Conservation (phyloP, 768 basidiomycete species). For the Lactifluus subvellereus region DNA sequence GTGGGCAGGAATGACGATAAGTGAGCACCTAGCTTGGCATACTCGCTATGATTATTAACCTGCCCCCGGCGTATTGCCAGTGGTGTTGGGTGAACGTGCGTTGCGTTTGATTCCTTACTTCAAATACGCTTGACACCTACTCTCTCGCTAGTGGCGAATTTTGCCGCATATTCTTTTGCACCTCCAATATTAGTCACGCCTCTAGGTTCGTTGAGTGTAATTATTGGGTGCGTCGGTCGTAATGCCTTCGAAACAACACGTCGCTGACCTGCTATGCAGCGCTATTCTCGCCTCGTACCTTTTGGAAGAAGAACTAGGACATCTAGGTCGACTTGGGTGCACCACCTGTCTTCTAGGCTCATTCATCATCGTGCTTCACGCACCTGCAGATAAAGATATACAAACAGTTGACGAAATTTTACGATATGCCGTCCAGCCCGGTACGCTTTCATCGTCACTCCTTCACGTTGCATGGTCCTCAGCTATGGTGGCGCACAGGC, state of each 20-base stretch:
- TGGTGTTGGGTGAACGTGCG: slow-evolving; percentile 88
- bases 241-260: slow-evolving; percentile 1
- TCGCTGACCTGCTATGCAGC: slow-evolving; percentile 35
- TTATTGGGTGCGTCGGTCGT: slow-evolving; percentile 71
- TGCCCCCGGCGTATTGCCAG: slow-evolving; percentile 36
- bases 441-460: slow-evolving; percentile 38
- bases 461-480: not conserved
- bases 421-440: slow-evolving; percentile 87
- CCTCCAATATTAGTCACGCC: slow-evolving; percentile 98
- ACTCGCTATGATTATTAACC: not conserved
- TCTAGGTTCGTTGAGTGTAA: slow-evolving; percentile 90
- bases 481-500: slow-evolving; percentile 40
- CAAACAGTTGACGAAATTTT: slow-evolving; percentile 92
- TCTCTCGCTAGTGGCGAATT: slow-evolving; percentile 60
- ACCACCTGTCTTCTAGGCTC: slow-evolving; percentile 81
- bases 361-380: slow-evolving; percentile 91
- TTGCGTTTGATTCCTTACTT: slow-evolving; percentile 3
- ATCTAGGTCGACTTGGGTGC: slow-evolving; percentile 85
- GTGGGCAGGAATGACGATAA: slow-evolving; percentile 93
- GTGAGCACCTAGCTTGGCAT: slow-evolving; percentile 45
- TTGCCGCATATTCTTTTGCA: slow-evolving; percentile 96
- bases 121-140: not conserved
- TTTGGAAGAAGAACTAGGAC: slow-evolving; percentile 89
- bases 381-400: slow-evolving; percentile 92
- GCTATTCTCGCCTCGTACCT: slow-evolving; percentile 92